Base-by-base conservation (phyloP, 1,139 yeast species). In the Scheffersomyces illinoinensis region DNA sequence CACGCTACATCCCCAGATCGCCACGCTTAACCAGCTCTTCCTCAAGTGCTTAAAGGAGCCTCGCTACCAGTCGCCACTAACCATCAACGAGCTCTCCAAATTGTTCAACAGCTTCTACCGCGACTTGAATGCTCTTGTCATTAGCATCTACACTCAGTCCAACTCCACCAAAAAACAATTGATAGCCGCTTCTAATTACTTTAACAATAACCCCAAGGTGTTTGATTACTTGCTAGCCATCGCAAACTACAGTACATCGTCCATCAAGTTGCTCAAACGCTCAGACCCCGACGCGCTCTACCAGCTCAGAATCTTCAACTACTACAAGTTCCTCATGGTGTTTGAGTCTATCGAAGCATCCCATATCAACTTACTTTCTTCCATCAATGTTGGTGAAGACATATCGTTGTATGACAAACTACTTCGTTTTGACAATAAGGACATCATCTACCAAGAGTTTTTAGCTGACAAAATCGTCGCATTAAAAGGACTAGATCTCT, bases 191-290 rank as follows among this genome's bases (percentile, higher is more conserved):
- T 76, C 76, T 23, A 59, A 64, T 6, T 67, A 68, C 56, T 78
- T 80, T 64, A 70, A 67, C 55, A 62, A 62, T 5, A 66, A 77
- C 59, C 78, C 81, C 2, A 68, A 70, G 53, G 63, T 68, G 4
- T 80, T 74, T 61, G 84, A 80, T 63, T 80, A 80, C 63, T 64
- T 80, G 53, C 66, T 79, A 57, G 84, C 84, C 46, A 79, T 80
- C n/a, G 79, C 83, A 49, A 78, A 77, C 64, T 79, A 78, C 64
- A 74, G 78, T 51, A 63, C 77, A 2, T 71, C 78, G 1, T 73
- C 82, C n/a, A 74, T 78, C 46, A 78, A 78, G 63, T 66, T 79
- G 47, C 73, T 75, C 46, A 77, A 75, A 60, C 67, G 84, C 52
- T 64, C 75, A 19, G 84, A 80, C 61, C 66, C 70, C 7, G 71